phyloP scores from a whole-genome alignment of 139 green algal species.

The Chlamydomonas asymmetrica region DNA sequence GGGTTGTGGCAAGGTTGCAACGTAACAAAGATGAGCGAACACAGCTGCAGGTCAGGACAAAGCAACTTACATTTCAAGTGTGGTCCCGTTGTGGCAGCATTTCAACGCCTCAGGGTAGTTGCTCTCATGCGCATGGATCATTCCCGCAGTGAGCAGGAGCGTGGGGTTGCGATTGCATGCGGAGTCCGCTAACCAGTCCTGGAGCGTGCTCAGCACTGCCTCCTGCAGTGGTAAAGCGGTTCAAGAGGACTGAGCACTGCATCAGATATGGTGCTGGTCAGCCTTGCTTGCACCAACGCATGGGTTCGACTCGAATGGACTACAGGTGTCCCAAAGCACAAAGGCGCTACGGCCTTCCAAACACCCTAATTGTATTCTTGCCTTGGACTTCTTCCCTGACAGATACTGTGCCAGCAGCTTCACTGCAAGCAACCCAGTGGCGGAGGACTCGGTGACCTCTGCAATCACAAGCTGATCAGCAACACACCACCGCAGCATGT shows the following conservation, averaged over 20 bases:
- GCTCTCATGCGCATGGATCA: conserved; percentile 79
- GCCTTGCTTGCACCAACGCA: too few species aligned
- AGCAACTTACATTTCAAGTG: conserved; percentile 77
- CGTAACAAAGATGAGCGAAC: not conserved
- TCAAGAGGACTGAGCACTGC: not conserved
- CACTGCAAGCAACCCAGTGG: conserved; percentile 84
- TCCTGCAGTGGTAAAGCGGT: conserved; percentile 45
- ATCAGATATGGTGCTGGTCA: too few species aligned
- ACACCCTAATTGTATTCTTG: conserved; percentile 17
- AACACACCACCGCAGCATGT: too few species aligned
- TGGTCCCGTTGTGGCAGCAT: conserved; percentile 68
- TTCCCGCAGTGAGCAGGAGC: conserved; percentile 80
- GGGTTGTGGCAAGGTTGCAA: too few species aligned
- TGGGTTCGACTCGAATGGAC: too few species aligned
- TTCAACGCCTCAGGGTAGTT: conserved; percentile 94
- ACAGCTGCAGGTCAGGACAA: not conserved
- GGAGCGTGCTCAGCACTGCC: conserved; percentile 57
- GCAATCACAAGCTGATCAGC: conserved; percentile 93
- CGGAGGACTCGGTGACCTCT: conserved; percentile 76
- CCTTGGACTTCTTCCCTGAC: conserved; percentile 55
- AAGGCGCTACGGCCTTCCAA: not conserved
- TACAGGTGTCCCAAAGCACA: too few species aligned
- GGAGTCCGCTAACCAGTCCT: conserved; percentile 78
- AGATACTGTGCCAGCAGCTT: conserved; percentile 88
- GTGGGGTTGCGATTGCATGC: conserved; percentile 73